A percentile compares a stretch with the other conserved stretches of the same genome.
Evolutionary conservation across 2,329 filamentous ascomycete genomes (phyloP).

Genomic region (Fusarium caatingaense): DNA sequence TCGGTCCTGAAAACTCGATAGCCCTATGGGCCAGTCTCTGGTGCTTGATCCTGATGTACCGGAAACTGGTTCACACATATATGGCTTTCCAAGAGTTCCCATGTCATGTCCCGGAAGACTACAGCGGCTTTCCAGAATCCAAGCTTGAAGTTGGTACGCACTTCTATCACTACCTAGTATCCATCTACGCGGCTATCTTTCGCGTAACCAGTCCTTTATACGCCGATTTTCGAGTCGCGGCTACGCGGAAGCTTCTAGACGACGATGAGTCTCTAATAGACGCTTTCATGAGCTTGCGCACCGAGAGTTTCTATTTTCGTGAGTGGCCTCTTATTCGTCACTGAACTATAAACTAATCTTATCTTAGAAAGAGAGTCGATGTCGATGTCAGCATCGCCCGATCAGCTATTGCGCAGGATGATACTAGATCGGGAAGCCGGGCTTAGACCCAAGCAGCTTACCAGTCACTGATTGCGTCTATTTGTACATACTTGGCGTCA

Average conservation of each 20-base stretch:
- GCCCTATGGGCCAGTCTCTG: constrained; percentile 46
- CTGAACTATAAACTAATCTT: constrained; percentile 12
- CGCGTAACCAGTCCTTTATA: constrained; percentile 46
- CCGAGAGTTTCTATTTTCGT: constrained; percentile 48
- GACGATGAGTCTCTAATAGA: constrained; percentile 41
- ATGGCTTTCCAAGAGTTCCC: constrained; percentile 47
- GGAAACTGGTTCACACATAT: constrained; percentile 46
- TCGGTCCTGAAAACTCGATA: constrained; percentile 42
- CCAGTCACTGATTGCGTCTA: neutral
- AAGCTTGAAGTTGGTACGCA: constrained; percentile 46
- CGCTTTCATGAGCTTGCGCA: constrained; percentile 45
- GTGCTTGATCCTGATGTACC: constrained; percentile 47
- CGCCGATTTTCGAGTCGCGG: constrained; percentile 41
- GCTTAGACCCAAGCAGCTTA: constrained; percentile 35
- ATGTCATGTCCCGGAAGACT: constrained; percentile 47
- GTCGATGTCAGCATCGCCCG: constrained; percentile 44
- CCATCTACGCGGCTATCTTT: constrained; percentile 46
- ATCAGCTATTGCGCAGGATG: constrained; percentile 46
- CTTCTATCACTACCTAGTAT: constrained; percentile 47
- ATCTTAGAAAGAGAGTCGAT: constrained; percentile 43
- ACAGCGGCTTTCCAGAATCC: constrained; percentile 46
- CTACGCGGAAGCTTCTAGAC: constrained; percentile 41
- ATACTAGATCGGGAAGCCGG: constrained; percentile 44
- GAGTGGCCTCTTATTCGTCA: neutral
- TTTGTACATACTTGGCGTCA: neutral